Base-by-base conservation (phyloP, 1,284 basidiomycete genomes). In the Irpex rosettiformis region DNA sequence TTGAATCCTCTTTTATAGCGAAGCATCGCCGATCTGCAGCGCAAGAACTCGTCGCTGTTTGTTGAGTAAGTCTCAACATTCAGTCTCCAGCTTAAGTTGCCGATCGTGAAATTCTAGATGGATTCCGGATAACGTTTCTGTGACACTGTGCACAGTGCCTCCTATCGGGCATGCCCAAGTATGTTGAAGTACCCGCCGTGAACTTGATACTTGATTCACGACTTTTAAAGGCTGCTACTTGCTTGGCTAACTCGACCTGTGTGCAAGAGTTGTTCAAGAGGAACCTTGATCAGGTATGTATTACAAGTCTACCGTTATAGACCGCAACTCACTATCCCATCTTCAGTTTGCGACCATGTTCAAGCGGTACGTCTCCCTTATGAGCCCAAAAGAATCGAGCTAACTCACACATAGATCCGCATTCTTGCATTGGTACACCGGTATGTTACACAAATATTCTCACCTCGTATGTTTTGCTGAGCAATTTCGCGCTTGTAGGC, bases 221-320 rank as follows among this genome's bases (percentile, higher is more conserved):
- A n/a, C n/a, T n/a, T 16, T 27, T 51, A 30, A 65, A 89, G 83
- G 78, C 91, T 4, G 94, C 83, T 4, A 88, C 91, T 10, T 89
- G 89, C 55, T 80, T 96, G 28, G 81, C 88, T 40, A 96, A 96
- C 73, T 92, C 91, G 16, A 94, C 92, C 1, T 82, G 91, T 57
- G 89, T 96, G 60, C 92, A 96, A 74, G 94, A 96, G 71, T 71
- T 97, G 5, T 97, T 97, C 82, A 89, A 88, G 72, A 84, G 95
- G 30, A 92, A 81, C 52, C 79, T 91, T 59, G 73, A 79, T n/a
- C 81, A 82, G 65, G 85, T 86, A 58, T 48, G 78, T 65, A 59
- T 3, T 24, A 48, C 52, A 37, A 40, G 56, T 33, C 3, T 47
- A 8, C 24, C 29, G 10, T 40, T 40, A 16, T 5, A 48, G 43